Evolutionary conservation across 768 basidiomycete species (phyloP).

Genomic region (Piloderma croceum): DNA sequence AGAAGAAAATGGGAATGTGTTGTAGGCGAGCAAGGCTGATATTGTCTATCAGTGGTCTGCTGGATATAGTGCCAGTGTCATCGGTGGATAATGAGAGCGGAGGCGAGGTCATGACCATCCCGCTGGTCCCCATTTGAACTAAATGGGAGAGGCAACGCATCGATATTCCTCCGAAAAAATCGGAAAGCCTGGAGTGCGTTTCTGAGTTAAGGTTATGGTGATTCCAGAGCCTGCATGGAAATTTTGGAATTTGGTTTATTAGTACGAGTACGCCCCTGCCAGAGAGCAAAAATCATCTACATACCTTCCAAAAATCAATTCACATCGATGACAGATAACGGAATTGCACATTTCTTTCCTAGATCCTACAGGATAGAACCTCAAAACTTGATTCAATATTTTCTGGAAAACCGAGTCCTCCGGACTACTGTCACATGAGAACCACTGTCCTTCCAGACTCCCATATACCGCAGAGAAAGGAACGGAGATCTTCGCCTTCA

Average conservation of each 20-base stretch:
- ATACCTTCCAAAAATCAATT: constrained; percentile 7
- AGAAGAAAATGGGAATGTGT: constrained; percentile 9
- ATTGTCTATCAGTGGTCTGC: no score
- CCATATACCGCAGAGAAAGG: constrained; percentile 8
- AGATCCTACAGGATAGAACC: constrained; percentile 13
- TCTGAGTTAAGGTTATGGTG: constrained; percentile 14
- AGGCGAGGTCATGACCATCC: constrained; percentile 11
- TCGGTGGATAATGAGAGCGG: constrained; percentile 9
- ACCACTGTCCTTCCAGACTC: constrained; percentile 5
- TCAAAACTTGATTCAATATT: constrained; percentile 13
- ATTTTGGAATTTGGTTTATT: no score
- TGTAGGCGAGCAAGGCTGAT: constrained; percentile 12
- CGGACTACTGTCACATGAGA: constrained; percentile 4
- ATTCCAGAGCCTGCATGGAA: constrained; percentile 10
- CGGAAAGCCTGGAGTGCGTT: constrained; percentile 10
- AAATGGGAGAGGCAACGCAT: no score
- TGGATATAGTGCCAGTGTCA: no score
- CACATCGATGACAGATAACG: constrained; percentile 13
- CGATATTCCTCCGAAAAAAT: constrained; percentile 14
- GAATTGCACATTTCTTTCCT: constrained; percentile 11
- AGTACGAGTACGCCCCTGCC: no score
- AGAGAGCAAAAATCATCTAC: neutral
- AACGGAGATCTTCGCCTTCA: constrained; percentile 6
- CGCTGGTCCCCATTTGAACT: no score
- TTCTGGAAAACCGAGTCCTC: constrained; percentile 4